These are phyloP conservation scores for Mortierella antarctica DNA, from an alignment of 192 early-diverging fungal species.

Conservation along the genomic window DNA sequence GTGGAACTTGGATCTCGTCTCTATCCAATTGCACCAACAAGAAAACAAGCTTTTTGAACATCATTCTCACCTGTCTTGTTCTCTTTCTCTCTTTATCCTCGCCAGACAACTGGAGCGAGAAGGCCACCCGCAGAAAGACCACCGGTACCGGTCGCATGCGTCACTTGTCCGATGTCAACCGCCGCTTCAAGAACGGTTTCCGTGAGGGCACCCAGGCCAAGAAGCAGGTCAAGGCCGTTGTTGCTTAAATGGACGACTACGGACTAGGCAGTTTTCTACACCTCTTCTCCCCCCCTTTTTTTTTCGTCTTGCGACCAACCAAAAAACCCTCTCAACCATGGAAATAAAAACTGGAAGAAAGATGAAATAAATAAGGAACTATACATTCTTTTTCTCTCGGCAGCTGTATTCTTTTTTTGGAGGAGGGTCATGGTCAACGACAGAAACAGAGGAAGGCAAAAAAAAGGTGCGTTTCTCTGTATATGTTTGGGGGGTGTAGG, in stretches of 20 bases:
- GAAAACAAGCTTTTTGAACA: background rate
- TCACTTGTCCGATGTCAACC: slow-evolving; percentile 91
- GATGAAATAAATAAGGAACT: too few species aligned
- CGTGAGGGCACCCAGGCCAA: slow-evolving; percentile 74
- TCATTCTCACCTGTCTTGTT: background rate
- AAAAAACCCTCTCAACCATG: background rate
- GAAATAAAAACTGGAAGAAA: background rate
- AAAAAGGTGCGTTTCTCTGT: background rate
- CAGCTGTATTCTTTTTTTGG: too few species aligned
- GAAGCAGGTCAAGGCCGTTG: slow-evolving; percentile 52
- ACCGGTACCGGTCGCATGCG: slow-evolving; percentile 99
- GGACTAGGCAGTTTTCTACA: background rate
- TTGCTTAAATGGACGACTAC: slow-evolving; percentile 11
- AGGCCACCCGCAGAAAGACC: slow-evolving; percentile 98
- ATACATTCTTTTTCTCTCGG: too few species aligned
- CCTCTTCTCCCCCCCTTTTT: background rate
- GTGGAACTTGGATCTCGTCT: too few species aligned
- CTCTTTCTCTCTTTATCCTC: background rate
- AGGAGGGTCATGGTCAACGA: too few species aligned
- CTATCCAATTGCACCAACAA: too few species aligned
- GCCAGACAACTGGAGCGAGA: slow-evolving; percentile 93
- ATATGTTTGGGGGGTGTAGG: background rate
- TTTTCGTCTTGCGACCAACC: background rate
- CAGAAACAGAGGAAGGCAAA: background rate
- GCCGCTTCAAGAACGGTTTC: slow-evolving; percentile 98